Percentiles rank a stretch among this genome's conserved stretches.
These are phyloP conservation scores for Nicotiana undulata DNA, from an alignment of 257 asterid species.

Conservation along the genomic window DNA sequence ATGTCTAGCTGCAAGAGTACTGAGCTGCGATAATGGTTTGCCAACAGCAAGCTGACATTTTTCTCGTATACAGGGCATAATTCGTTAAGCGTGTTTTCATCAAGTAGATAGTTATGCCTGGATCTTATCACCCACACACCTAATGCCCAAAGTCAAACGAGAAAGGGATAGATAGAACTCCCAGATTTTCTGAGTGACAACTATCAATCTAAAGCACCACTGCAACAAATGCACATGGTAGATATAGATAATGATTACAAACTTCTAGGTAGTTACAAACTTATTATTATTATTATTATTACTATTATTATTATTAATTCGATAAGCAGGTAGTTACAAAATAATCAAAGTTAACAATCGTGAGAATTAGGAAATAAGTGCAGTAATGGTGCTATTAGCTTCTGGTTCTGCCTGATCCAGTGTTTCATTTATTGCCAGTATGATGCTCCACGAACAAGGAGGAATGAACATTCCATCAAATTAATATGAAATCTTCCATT, in stretches of 20 bases:
- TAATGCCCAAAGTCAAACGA: neutral
- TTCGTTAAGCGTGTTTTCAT: neutral
- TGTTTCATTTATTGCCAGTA: neutral
- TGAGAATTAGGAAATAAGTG: neutral
- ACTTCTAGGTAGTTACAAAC: neutral
- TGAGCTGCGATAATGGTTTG: neutral
- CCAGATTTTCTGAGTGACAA: neutral
- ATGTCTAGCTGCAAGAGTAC: neutral
- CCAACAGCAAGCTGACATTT: neutral
- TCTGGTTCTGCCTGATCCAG: neutral
- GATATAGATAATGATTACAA: neutral
- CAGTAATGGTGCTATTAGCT: neutral
- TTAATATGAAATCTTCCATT: neutral
- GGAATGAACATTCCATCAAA: neutral
- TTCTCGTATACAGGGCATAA: neutral
- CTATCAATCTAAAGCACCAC: neutral
- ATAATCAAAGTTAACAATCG: neutral
- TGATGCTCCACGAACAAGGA: neutral
- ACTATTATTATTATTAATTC: neutral
- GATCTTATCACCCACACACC: neutral
- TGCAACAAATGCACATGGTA: neutral
- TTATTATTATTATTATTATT: neutral
- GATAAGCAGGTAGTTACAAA: neutral
- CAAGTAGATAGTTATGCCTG: neutral
- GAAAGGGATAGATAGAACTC: neutral